Conservation (phyloP, 164 flowering plant species). For the Houttuynia cordata region DNA sequence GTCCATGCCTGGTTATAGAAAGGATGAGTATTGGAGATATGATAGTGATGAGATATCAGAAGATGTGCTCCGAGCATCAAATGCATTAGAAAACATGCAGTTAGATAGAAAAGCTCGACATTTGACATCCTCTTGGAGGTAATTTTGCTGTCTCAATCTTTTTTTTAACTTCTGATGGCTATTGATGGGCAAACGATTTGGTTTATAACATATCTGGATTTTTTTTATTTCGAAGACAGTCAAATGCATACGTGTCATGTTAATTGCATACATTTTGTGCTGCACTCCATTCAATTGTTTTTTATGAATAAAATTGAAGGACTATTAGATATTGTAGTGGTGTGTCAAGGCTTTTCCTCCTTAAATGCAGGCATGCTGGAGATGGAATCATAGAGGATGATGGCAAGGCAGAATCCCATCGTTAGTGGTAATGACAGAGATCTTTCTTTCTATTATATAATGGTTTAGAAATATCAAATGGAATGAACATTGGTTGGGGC, state of each 20-base stretch:
- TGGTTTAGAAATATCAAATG: background rate
- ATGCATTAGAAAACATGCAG: constrained; percentile 88
- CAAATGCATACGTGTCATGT: background rate
- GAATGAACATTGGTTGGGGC: too few species aligned
- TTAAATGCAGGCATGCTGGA: constrained; percentile 50
- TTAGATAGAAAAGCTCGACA: constrained; percentile 93
- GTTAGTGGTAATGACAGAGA: constrained; percentile 16
- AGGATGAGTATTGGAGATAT: constrained; percentile 93
- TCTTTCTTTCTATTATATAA: background rate
- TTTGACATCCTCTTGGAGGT: constrained; percentile 94
- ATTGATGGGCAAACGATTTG: too few species aligned
- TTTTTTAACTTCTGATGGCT: background rate
- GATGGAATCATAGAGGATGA: constrained; percentile 56
- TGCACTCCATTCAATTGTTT: background rate
- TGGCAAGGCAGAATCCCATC: constrained; percentile 40
- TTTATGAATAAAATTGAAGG: background rate
- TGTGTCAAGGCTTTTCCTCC: background rate
- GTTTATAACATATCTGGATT: background rate
- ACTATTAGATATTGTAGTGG: background rate
- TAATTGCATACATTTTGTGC: background rate
- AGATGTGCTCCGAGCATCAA: constrained; percentile 72
- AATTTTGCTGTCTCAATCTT: constrained; percentile 1
- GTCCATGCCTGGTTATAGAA: constrained; percentile 61
- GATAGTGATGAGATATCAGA: constrained; percentile 71
- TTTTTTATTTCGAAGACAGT: background rate